phyloP scores from a whole-genome alignment of 192 early-diverging fungal genomes.

The Entomortierella lignicola region DNA sequence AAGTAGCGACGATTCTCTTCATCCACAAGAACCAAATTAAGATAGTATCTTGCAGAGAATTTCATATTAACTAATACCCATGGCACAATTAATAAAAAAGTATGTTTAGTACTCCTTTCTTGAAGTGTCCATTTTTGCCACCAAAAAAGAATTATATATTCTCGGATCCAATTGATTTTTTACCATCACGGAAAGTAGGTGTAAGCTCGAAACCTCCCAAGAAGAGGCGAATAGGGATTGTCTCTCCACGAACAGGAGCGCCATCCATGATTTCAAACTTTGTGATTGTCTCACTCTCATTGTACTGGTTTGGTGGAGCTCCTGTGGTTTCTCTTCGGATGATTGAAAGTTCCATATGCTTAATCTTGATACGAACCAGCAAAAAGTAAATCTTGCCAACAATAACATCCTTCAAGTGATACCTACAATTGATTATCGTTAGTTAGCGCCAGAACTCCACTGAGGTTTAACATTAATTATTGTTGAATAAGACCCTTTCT shows the following conservation, averaged over 20 bases:
- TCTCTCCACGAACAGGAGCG: conserved; percentile 94
- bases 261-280: conserved; percentile 99
- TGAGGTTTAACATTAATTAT: not conserved
- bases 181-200: conserved; percentile 91
- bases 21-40: conserved; percentile 98
- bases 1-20: conserved; percentile 99
- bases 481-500: conserved; percentile 6
- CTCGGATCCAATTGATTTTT: not conserved
- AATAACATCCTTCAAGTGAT: conserved; percentile 98
- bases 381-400: conserved; percentile 99
- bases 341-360: conserved; percentile 99
- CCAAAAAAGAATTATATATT: too few relatives aligned
- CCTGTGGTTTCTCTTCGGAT: conserved; percentile 98
- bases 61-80: conserved; percentile 97
- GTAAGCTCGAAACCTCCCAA: conserved; percentile 97
- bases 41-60: conserved; percentile 96
- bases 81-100: too few relatives aligned
- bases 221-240: conserved; percentile 98
- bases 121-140: too few relatives aligned
- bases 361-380: conserved; percentile 99
- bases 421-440: conserved; percentile 60
- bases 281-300: conserved; percentile 98
- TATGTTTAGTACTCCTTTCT: too few relatives aligned
- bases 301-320: conserved; percentile 95
- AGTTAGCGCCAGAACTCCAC: not conserved